Evolutionary conservation across 164 flowering plant genomes (phyloP).

Genomic region (Stephania cephalantha): DNA sequence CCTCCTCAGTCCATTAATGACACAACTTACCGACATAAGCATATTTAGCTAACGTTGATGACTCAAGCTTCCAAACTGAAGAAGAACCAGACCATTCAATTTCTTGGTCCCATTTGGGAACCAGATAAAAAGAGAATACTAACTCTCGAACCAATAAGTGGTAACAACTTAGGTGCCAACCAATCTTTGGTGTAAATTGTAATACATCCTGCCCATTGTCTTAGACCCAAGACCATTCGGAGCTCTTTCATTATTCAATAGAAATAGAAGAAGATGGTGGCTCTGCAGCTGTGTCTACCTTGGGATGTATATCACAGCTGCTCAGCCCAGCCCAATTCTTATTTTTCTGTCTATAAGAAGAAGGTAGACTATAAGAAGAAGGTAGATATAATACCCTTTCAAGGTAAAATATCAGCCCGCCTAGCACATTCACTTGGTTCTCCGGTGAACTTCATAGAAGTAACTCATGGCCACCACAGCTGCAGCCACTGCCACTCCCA

Average conservation of each 20-base stretch:
- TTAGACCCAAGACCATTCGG: not conserved
- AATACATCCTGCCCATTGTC: not conserved
- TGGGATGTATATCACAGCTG: not conserved
- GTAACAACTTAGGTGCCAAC: too few relatives aligned
- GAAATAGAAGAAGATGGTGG: not conserved
- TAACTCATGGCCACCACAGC: conserved; percentile 35
- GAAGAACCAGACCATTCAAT: not conserved
- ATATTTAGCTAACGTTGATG: too few relatives aligned
- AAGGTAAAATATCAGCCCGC: not conserved
- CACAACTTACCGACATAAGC: too few relatives aligned
- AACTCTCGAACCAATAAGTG: not conserved
- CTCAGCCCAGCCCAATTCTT: not conserved
- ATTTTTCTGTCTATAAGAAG: not conserved
- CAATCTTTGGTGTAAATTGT: too few relatives aligned
- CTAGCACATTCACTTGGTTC: conserved; percentile 13
- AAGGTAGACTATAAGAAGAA: not conserved
- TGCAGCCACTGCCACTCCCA: conserved; percentile 42
- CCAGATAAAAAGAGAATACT: not conserved
- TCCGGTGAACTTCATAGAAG: conserved; percentile 31
- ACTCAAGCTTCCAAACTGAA: too few relatives aligned
- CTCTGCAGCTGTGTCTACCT: not conserved
- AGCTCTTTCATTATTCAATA: not conserved
- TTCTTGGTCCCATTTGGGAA: not conserved
- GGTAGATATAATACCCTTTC: not conserved
- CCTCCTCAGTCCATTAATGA: not conserved